Evolutionary conservation across 1,284 basidiomycete genomes (phyloP), one percentile per base, ranked within the genome.

Genomic region (Marasmius oreades): DNA sequence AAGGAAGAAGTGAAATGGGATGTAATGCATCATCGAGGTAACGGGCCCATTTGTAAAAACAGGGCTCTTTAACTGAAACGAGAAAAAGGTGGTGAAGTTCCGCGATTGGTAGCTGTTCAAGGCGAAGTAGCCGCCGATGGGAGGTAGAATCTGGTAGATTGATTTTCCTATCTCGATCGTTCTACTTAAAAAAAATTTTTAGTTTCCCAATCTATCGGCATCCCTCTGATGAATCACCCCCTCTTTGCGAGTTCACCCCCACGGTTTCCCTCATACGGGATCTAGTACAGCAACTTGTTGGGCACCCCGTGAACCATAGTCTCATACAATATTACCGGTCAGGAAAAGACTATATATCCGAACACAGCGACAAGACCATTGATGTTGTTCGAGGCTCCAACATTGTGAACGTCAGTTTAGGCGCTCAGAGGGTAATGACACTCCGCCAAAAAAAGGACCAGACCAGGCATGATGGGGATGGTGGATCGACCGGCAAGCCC

Each of bases 331-430:
- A 81, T 65, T 91, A 91, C 66, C 85, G 88, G 55, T 77, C 75
- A 14, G 89, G 89, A 8, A 80, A 80, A 33, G 89, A 91, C 68
- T 88, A 86, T 68, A 91, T 91, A 61, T 89, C 86, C 0, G 89
- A 91, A 64, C 89, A 91, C 67, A 86, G 85, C 0, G 88, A 91
- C 69, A 91, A 91, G 73, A 91, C 88, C 4, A 79, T 91, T 62
- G 89, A 91, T 66, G 77, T 91, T 59, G 80, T 86, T 1, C 78
- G 74, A 16, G 84, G 82, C 34, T 86, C 88, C 8, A 82, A 75
- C 54, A 86, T 90, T 62, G 84, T 88, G 57, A 91, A 91, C 59
- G 84, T 91, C 54, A 88, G 85, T 64, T 72, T 91, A 12, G 88
- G 88, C 3, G 86, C 88, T 2, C 81, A 86, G 66, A 79, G 88